phyloP scores from a whole-genome alignment of 2,329 filamentous ascomycete genomes.

The Juglanconis juglandina region DNA sequence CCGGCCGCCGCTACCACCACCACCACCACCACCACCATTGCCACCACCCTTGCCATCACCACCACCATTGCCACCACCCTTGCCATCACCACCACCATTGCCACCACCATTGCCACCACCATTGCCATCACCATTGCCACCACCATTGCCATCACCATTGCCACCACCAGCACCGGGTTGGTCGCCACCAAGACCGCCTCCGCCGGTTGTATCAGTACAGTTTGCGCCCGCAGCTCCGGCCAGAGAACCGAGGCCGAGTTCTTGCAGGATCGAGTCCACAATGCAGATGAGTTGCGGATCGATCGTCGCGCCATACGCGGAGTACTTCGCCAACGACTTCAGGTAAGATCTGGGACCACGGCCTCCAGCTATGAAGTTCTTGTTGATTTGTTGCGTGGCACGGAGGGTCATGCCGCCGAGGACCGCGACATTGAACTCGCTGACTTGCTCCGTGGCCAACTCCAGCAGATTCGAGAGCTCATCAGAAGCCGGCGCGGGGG shows the following conservation, averaged over 20 bases:
- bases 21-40: background rate
- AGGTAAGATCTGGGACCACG: constrained; percentile 33
- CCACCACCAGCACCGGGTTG: background rate
- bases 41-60: background rate
- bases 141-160: too few relatives aligned
- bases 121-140: too few relatives aligned
- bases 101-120: constrained; percentile 1
- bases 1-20: background rate
- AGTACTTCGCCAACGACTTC: constrained; percentile 32
- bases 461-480: constrained; percentile 6
- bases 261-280: constrained; percentile 31
- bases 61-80: background rate
- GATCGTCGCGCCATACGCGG: constrained; percentile 35
- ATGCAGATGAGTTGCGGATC: constrained; percentile 31
- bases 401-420: constrained; percentile 38
- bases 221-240: background rate
- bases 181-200: constrained; percentile 1
- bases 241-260: constrained; percentile 27
- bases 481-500: background rate
- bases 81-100: background rate
- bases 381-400: constrained; percentile 37
- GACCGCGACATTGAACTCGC: constrained; percentile 31
- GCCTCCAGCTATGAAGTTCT: constrained; percentile 30
- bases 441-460: constrained; percentile 17
- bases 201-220: background rate